phyloP scores from a whole-genome alignment of 2,329 filamentous ascomycete species.

The Microsporum canis region DNA sequence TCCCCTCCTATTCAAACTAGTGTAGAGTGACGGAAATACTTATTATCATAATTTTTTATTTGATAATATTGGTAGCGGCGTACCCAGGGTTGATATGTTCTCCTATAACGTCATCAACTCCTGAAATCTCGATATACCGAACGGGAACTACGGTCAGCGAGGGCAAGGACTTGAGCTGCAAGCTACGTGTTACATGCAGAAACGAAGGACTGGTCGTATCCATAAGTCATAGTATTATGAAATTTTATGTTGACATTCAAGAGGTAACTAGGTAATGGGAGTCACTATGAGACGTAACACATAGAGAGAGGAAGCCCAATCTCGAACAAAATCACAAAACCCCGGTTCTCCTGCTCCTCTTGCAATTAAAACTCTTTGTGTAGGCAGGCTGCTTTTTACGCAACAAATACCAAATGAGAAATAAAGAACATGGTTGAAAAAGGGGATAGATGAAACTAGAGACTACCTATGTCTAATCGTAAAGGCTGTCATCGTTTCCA shows the following conservation, averaged over 20 bases:
- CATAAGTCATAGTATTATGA: neutral
- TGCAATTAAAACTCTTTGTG: neutral
- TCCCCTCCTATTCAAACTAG: too few relatives aligned
- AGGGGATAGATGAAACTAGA: neutral
- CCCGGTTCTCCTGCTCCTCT: neutral
- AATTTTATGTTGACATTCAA: constrained; percentile 1
- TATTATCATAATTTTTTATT: too few relatives aligned
- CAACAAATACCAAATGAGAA: neutral
- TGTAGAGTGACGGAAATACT: too few relatives aligned
- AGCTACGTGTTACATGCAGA: neutral
- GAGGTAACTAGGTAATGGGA: neutral
- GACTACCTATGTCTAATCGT: constrained; percentile 44
- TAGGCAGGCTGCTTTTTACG: neutral
- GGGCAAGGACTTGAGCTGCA: neutral
- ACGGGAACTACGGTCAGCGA: too few relatives aligned
- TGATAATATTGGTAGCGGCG: too few relatives aligned
- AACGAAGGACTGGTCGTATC: neutral
- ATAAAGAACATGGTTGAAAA: neutral
- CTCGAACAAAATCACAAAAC: neutral
- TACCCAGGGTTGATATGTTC: too few relatives aligned
- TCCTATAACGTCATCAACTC: neutral
- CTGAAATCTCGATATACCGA: neutral
- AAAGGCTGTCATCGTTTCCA: constrained; percentile 92
- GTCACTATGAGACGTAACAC: neutral
- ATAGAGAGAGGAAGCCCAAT: neutral